Base-by-base conservation (phyloP, 768 basidiomycete species). In the Lactarius indigo region DNA sequence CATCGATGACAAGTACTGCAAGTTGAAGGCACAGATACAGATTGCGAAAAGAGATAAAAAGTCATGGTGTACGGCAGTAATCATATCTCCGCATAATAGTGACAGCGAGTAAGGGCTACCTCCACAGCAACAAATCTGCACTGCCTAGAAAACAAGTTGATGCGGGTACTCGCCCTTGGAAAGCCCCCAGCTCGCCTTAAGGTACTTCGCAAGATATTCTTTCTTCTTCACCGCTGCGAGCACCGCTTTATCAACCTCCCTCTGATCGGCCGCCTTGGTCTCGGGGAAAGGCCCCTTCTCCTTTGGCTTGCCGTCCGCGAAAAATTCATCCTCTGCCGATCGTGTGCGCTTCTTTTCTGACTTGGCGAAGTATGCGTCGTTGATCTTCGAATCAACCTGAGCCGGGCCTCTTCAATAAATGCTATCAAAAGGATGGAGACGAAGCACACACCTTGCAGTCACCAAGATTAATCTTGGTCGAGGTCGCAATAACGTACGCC, bases 151-250 rank as follows among this genome's bases (percentile, higher is more conserved):
- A 70, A 85, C 85, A 81, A 99, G 78, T 80, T 92, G 87, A 83
- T 99, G 97, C 76, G 97, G 93, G 84, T 85, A 94, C 82, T 98
- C 94, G 68, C 96, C 94, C 85, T 96, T 97, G 73, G 93, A 94
- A 69, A 99, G 85, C 76, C 94, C 94, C 84, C 91, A 99, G 75
- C 84, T 87, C 64, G 96, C 86, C 77, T 89, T 90, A 74, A 99
- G 85, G 82, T 99, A 99, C 81, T 95, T 96, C 76, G 82, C 83
- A 71, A 98, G 84, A 83, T 90, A 88, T 74, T 93, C 90, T 70
- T 90, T 89, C 83, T 92, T 92, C 85, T 92, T 95, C 76, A 97
- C 82, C 64, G 91, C 88, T 67, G 87, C 86, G 70, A 98, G 78
- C 73, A 99, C 79, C 52, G 83, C 85, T 75, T 83, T 84, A 80